Evolutionary conservation across 805 yeast genomes (phyloP), one percentile per base, ranked within the genome.

Genomic region (Grigorovia humatica): DNA sequence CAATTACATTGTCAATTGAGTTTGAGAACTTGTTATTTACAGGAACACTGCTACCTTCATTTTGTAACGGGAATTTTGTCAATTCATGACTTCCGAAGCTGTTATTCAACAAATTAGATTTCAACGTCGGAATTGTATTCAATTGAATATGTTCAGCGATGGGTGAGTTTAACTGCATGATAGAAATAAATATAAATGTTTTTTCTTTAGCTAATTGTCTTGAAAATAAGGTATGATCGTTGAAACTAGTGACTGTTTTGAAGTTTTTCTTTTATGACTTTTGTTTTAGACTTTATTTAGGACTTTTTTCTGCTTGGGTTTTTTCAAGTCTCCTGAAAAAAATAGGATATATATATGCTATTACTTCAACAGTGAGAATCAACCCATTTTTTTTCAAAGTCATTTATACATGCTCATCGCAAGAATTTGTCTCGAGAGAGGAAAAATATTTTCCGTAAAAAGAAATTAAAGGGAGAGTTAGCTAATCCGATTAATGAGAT

Each of bases 81-180:
- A 43, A 43, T 43, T 23, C 32, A 15, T 20, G 17, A 43, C 20
- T 17, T 11, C 15, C 38, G 15, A 32, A 43, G 17, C 13, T 4
- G 47, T 32, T 9, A 35, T 29, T n/a, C 40, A 32, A 7, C 9
- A 38, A 7, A 44, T n/a, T 44, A 5, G 29, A n/a, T 29, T n/a
- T 17, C 23, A 29, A 20, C 17, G 15, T 13, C 9, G 47, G 15
- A n/a, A 6, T 4, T 9, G n/a, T 17, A 48, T 56, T 56, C 57
- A 66, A 56, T 55, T 65, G 67, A 17, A 61, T 59, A 50, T 64
- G 64, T 55, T 66, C 69, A 32, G 68, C 67, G 49, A 57, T 63
- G 13, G 70, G 70, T 12, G 70, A 64, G 53, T 61, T 59, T 49
- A 64, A 54, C 52, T 62, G 65, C 67, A 65, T 64, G 35, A 11